Base-by-base conservation (phyloP, 148 eudicot species). In the Vaccinium darrowii region DNA sequence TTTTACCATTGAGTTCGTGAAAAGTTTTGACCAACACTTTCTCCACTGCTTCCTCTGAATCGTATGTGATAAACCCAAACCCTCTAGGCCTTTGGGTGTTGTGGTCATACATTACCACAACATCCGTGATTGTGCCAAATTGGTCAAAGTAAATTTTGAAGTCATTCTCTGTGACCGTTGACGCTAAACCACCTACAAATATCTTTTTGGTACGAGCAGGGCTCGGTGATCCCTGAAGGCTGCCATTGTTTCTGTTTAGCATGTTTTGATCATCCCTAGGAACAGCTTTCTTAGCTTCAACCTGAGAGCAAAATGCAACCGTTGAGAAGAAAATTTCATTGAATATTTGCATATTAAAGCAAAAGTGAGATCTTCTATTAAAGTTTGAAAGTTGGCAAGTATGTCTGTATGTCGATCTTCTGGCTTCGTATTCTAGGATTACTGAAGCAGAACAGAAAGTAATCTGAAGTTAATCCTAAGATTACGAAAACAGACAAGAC, bases 51-150 rank as follows among this genome's bases (percentile, higher is more conserved):
- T 96, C 99, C 86, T 96, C 97, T 25, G 99, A 93, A 87, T 96
- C 97, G 85, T 78, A 96, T 47, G 99, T 96, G 87, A 96, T 96
- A 69, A 96, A 94, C 23, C 99, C 99, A 90, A 94, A 96, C 80
- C 99, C 99, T 89, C 99, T 90, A 80, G 99, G 97, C 92, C 98
- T 92, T 81, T 96, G 98, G 30, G 99, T 96, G 90, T 93, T 94
- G 90, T 94, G 99, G 84, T 96, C 99, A 90, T 96, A 94, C 99
- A 96, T 96, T 52, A 96, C 98, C 54, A 96, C 99, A 39, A 94
- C 98, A 91, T 96, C 99, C 21, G 94, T 94, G 86, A 96, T 96
- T 50, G 85, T 89, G 56, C 99, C 99, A 83, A 94, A 96, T 80
- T 94, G 99, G 76, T 93, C 95, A 81, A 96, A 96, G 81, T 96